Evolutionary conservation across 2,329 filamentous ascomycete genomes (phyloP).

Genomic region (Diaporthe sp.): DNA sequence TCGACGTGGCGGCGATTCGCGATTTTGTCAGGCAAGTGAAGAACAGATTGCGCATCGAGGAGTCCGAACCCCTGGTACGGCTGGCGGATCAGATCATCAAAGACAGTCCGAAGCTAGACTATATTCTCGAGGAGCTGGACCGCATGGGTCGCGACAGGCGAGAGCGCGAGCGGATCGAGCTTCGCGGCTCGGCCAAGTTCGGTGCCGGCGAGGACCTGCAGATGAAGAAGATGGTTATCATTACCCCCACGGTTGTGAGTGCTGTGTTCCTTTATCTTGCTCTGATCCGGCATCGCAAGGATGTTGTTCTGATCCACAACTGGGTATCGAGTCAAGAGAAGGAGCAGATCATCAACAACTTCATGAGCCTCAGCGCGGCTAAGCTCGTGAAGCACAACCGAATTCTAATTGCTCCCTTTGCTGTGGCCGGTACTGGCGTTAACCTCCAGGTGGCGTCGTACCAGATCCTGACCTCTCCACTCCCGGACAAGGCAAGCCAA

Average conservation of each 20-base stretch:
- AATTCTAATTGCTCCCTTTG: slow-evolving; percentile 20
- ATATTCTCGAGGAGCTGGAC: slow-evolving; percentile 18
- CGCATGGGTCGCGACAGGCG: neutral
- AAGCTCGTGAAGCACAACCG: slow-evolving; percentile 6
- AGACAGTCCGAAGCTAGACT: slow-evolving; percentile 27
- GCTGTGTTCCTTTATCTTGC: slow-evolving; percentile 26
- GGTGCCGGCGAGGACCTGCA: neutral
- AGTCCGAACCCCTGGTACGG: neutral
- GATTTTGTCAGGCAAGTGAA: neutral
- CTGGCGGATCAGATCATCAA: neutral
- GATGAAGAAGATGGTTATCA: slow-evolving; percentile 37
- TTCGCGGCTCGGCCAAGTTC: neutral
- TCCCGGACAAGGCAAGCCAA: slow-evolving; percentile 1
- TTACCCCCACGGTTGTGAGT: slow-evolving; percentile 19
- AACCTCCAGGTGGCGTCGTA: slow-evolving; percentile 37
- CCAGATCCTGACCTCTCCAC: slow-evolving; percentile 35
- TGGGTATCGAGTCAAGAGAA: slow-evolving; percentile 14
- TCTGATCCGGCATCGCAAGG: neutral
- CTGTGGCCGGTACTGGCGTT: slow-evolving; percentile 6
- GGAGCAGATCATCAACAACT: neutral
- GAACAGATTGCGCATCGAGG: slow-evolving; percentile 7
- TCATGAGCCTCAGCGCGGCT: slow-evolving; percentile 30
- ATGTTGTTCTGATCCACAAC: slow-evolving; percentile 32
- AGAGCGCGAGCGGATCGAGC: neutral
- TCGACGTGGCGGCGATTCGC: neutral